Conservation (phyloP, 2,329 filamentous ascomycete species). For the Claviceps sp. region DNA sequence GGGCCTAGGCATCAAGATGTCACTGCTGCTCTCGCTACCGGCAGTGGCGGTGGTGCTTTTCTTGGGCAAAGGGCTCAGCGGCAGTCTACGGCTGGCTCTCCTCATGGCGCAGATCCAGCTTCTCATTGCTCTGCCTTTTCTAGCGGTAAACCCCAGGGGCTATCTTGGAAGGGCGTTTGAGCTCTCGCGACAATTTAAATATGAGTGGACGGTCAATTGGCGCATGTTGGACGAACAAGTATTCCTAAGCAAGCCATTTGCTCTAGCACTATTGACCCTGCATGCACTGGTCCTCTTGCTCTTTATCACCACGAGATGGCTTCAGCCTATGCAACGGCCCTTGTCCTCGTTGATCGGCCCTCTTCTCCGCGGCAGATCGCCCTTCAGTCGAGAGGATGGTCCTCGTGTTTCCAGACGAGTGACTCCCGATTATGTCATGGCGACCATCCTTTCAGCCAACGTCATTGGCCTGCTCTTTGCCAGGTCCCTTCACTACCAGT, state of each 20-base stretch:
- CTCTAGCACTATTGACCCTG: conserved; percentile 48
- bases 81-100: conserved; percentile 53
- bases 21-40: conserved; percentile 67
- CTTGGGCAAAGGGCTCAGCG: conserved; percentile 53
- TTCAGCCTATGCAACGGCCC: conserved; percentile 50
- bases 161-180: conserved; percentile 83
- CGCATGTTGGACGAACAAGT: conserved; percentile 74
- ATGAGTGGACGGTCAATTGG: conserved; percentile 99
- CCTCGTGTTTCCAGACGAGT: conserved; percentile 42
- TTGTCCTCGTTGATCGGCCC: conserved; percentile 38
- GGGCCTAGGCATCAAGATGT: conserved; percentile 93
- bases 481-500: conserved; percentile 85
- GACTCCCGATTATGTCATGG: conserved; percentile 61
- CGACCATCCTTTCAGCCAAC: conserved; percentile 62
- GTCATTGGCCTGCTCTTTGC: conserved; percentile 74
- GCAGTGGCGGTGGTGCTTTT: conserved; percentile 67
- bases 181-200: conserved; percentile 79
- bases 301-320: conserved; percentile 59
- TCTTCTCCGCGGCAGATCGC: conserved; percentile 28
- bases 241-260: conserved; percentile 61
- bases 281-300: conserved; percentile 53
- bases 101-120: conserved; percentile 72
- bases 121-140: conserved; percentile 52
- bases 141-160: conserved; percentile 47
- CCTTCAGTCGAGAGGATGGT: conserved; percentile 39